A percentile compares a stretch with the other conserved stretches of the same genome.
Evolutionary conservation across 768 basidiomycete genomes (phyloP).

Genomic region (Daedaleopsis nitida): DNA sequence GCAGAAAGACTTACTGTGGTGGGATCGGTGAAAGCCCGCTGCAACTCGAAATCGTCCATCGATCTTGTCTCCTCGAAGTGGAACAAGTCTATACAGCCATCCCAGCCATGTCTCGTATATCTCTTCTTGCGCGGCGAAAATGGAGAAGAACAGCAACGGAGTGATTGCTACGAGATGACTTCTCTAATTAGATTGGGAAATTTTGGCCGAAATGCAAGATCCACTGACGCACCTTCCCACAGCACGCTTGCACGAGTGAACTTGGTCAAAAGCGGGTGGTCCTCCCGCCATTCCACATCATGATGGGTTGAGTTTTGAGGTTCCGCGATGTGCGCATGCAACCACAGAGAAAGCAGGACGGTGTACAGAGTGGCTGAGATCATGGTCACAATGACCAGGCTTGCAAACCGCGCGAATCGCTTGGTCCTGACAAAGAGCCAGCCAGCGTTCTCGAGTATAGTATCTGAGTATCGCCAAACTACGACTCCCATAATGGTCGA

Average conservation of each 20-base stretch:
- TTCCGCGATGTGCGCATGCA: background rate
- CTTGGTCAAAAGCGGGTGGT: background rate
- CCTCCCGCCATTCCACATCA: background rate
- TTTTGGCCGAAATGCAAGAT: background rate
- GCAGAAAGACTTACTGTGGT: constrained; percentile 3
- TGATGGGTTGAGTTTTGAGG: background rate
- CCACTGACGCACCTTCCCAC: constrained; percentile 24
- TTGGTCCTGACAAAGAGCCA: constrained; percentile 7
- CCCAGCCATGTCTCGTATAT: constrained; percentile 23
- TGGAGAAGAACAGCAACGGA: constrained; percentile 21
- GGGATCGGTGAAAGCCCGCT: background rate
- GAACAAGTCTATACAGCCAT: constrained; percentile 10
- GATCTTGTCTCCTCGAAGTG: background rate
- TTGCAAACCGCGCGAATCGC: constrained; percentile 23
- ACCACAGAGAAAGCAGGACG: constrained; percentile 21
- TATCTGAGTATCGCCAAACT: constrained; percentile 17
- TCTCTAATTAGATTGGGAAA: background rate
- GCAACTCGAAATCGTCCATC: background rate
- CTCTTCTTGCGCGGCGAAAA: constrained; percentile 28
- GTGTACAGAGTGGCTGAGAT: constrained; percentile 23
- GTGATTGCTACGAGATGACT: constrained; percentile 13
- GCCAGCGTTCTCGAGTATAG: constrained; percentile 8
- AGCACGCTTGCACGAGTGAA: constrained; percentile 12
- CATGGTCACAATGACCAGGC: constrained; percentile 19
- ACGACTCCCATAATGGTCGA: constrained; percentile 11